Base-by-base conservation (phyloP, 1,139 yeast species). In the Sugiyamaella neomexicana region DNA sequence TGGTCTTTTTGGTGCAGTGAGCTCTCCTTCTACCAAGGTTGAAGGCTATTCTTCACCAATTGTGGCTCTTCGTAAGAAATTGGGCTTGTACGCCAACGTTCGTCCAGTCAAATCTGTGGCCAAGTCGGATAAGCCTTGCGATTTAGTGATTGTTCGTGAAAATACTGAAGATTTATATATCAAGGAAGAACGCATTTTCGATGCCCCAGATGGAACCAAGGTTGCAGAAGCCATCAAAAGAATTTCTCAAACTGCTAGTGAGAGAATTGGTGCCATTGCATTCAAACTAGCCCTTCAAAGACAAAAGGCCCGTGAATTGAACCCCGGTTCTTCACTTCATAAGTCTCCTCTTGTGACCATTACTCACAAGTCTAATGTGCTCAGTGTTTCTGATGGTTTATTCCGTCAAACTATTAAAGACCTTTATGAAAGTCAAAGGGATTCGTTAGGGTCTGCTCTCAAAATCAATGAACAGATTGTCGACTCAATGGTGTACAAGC, bases 181-280 rank as follows among this genome's bases (percentile, higher is more conserved):
- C 72, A 93, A 93, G 77, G 96, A 91, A 71, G 99, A 93, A 75
- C 83, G 77, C 66, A 75, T 89, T 47, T 87, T 79, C 70, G 79
- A 78, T 54, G 83, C 81, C 58, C 81, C 80, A 63, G 89, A 86
- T 62, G 89, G 89, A 52, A 82, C 89, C 63, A 83, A 82, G 72
- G 90, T 91, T 46, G 97, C 98, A 50, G 99, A 93, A 75, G 99
- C 99, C 55, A 93, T 89, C 75, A 93, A 95, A 79, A 85, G 98
- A 75, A 93, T 95, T 70, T 75, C 95, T 54, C 97, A 91, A 75
- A 75, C 78, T 56, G 99, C 99, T 55, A 82, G 96, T 58, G 77
- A 80, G 64, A 83, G 83, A 69, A 93, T 93, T 65, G 96, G 97
- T 60, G 84, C 84, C 64, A 89, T 90, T 75, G 98, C 99, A 32